Base-by-base conservation (phyloP, 805 yeast species). In the Candida stauntonica region DNA sequence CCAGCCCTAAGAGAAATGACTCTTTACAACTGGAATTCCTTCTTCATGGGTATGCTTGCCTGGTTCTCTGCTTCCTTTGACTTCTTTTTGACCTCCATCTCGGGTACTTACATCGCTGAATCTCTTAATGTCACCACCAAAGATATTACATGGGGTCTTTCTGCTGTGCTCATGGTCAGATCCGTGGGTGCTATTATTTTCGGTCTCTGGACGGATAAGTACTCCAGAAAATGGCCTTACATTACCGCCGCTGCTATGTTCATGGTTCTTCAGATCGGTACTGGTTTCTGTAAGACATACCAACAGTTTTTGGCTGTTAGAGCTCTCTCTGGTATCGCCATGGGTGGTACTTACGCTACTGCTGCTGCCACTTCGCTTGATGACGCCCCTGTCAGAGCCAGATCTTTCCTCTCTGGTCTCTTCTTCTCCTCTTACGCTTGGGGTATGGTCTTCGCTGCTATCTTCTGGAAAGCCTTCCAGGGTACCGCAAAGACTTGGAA, bases 21-120 rank as follows among this genome's bases (percentile, higher is more conserved):
- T 9, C 38, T 47, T 4, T 56, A 51, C 24, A 64, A 72, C 41
- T 81, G 87, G 85, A 67, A 70, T 39, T 73, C 71, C 39, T 79
- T 81, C 55, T 55, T 68, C 18, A 66, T 78, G 53, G 86, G 84
- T 2, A 70, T 76, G 48, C 57, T 66, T 31, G 82, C 80, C 27
- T 82, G 89, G 88, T 72, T 84, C 13, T 70, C 81, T 70, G 89
- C 82, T 39, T 79, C 86, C 5, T 73, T 81, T 55, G 87, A 81
- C 51, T 82, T 79, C 60, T 82, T 82, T 55, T 60, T 76, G n/a
- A 81, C 79, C 6, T 71, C 82, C 15, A 67, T 79, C 34, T 72
- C 78, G 33, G 79, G 75, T 9, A 42, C 71, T 1, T 59, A 63
- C 15, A 68, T 82, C 35, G 82, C 86, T 18, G 53, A 58, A 28